Evolutionary conservation across 1,284 basidiomycete genomes (phyloP).

Genomic region (Irpex sp.): DNA sequence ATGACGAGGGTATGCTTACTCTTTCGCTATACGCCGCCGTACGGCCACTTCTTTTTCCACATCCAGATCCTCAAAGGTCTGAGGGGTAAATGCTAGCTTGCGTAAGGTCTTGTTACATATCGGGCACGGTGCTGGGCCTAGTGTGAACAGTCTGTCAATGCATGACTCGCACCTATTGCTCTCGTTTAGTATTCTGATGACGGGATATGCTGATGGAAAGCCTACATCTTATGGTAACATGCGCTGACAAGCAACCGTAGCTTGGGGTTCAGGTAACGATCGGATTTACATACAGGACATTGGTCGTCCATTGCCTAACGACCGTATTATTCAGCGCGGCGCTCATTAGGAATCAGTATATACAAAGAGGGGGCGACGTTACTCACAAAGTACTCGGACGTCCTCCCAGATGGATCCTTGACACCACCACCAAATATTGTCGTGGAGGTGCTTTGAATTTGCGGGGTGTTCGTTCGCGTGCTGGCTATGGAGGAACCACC

Average conservation of each 20-base stretch:
- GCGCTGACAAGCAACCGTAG: constrained; percentile 91
- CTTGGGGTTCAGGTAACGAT: constrained; percentile 94
- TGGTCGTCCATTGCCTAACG: constrained; percentile 86
- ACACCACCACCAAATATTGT: constrained; percentile 77
- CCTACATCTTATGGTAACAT: constrained; percentile 98
- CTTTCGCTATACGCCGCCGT: constrained; percentile 82
- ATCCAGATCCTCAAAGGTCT: constrained; percentile 94
- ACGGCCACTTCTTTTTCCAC: constrained; percentile 98
- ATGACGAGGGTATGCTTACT: constrained; percentile 38
- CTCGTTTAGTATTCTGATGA: constrained; percentile 11
- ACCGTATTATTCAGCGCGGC: background rate
- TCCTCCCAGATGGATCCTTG: constrained; percentile 78
- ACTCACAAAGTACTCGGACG: constrained; percentile 73
- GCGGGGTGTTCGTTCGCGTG: constrained; percentile 62
- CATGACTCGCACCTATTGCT: constrained; percentile 88
- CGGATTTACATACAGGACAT: constrained; percentile 97
- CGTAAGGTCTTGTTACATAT: constrained; percentile 88
- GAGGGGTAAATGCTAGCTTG: constrained; percentile 92
- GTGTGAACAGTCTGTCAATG: constrained; percentile 94
- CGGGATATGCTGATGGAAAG: background rate
- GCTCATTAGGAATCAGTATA: too few relatives aligned
- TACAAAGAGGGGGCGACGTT: background rate
- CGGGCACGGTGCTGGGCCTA: constrained; percentile 96
- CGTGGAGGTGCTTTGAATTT: constrained; percentile 65
- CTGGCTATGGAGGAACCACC: constrained; percentile 40